Percentiles rank a stretch among this genome's conserved stretches.
Evolutionary conservation across 306 rosid genomes (phyloP).

Genomic region (Sicyos edulis): DNA sequence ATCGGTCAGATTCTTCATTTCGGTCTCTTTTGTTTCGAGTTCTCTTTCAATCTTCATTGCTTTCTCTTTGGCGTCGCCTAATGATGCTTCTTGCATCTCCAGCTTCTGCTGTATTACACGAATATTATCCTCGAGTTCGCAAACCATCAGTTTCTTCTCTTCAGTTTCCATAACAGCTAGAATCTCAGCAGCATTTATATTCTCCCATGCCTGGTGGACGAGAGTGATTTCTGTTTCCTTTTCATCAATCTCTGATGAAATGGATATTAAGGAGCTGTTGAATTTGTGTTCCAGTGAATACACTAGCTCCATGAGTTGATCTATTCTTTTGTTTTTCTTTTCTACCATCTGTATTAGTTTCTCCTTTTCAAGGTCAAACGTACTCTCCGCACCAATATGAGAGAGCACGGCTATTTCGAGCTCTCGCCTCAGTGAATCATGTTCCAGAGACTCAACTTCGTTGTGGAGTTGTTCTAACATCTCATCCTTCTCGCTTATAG

Average conservation of each 20-base stretch:
- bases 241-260: conserved; percentile 50
- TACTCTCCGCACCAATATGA: conserved; percentile 33
- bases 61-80: conserved; percentile 35
- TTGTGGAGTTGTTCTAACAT: conserved; percentile 47
- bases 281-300: conserved; percentile 46
- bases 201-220: conserved; percentile 51
- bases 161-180: conserved; percentile 50
- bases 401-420: conserved; percentile 40
- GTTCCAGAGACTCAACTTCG: conserved; percentile 44
- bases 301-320: conserved; percentile 37
- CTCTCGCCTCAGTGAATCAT: conserved; percentile 49
- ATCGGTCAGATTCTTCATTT: too few species aligned
- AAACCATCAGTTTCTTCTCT: conserved; percentile 56
- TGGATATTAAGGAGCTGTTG: conserved; percentile 35
- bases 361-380: conserved; percentile 36
- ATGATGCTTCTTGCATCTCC: conserved; percentile 40
- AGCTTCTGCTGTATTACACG: conserved; percentile 41
- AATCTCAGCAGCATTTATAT: conserved; percentile 46
- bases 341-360: conserved; percentile 27
- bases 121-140: conserved; percentile 57
- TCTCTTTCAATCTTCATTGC: conserved; percentile 51
- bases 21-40: conserved; percentile 21
- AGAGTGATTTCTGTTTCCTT: conserved; percentile 53
- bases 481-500: conserved; percentile 40
- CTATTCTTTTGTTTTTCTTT: conserved; percentile 33